Conservation (phyloP, 2,329 filamentous ascomycete genomes). For the Pseudopithomyces chartarum region DNA sequence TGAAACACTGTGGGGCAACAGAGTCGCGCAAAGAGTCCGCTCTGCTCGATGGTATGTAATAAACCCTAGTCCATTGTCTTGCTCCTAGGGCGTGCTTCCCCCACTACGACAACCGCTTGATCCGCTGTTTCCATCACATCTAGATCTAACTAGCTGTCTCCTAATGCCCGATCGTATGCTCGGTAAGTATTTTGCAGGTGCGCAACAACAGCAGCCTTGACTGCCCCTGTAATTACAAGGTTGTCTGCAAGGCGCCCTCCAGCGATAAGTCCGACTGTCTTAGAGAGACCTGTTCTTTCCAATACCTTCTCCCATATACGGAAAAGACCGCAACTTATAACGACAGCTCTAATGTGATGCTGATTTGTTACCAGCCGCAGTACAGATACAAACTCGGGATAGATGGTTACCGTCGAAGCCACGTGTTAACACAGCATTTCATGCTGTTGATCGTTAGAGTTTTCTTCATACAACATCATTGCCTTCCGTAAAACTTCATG, state of each 20-base stretch:
- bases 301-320: slow-evolving; percentile 63
- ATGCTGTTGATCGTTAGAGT: slow-evolving; percentile 40
- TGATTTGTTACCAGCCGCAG: slow-evolving; percentile 41
- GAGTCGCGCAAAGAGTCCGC: slow-evolving; percentile 44
- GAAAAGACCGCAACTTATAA: slow-evolving; percentile 62
- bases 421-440: slow-evolving; percentile 53
- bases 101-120: slow-evolving; percentile 61
- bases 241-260: slow-evolving; percentile 54
- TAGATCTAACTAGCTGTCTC: slow-evolving; percentile 65
- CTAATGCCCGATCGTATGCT: slow-evolving; percentile 60
- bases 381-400: slow-evolving; percentile 56
- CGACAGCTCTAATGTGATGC: slow-evolving; percentile 51
- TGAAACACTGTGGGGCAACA: neutral
- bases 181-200: slow-evolving; percentile 42
- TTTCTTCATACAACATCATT: slow-evolving; percentile 58
- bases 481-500: slow-evolving; percentile 62
- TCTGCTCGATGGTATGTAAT: slow-evolving; percentile 46
- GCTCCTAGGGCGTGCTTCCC: slow-evolving; percentile 53
- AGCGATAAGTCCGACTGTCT: slow-evolving; percentile 58
- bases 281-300: slow-evolving; percentile 47
- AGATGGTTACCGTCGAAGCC: slow-evolving; percentile 49
- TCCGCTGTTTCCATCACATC: slow-evolving; percentile 61
- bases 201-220: slow-evolving; percentile 57
- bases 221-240: slow-evolving; percentile 56
- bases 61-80: slow-evolving; percentile 58